Base-by-base conservation (phyloP, 495 filamentous ascomycete species). In the Neurospora hispaniola region DNA sequence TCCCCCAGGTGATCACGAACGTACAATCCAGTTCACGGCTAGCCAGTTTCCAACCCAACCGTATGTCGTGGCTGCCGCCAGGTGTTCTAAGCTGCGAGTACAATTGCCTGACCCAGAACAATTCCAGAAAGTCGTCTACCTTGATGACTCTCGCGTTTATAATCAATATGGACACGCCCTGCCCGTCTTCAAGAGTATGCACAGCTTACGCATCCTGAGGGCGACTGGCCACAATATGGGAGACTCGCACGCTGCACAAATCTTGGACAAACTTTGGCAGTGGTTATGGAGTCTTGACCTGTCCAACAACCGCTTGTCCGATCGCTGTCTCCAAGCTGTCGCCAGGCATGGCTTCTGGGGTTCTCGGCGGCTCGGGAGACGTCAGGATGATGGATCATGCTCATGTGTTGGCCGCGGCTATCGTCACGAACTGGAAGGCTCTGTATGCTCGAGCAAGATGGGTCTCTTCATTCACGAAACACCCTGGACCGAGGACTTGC, bases 271-370 rank as follows among this genome's bases (percentile, higher is more conserved):
- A 0, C 83, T 85, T 44, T 31, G 71, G 23, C 66, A 71, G 10
- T 82, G 80, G 27, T 71, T 86, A 23, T 86, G 84, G 85, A 84
- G 85, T 71, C 71, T 86, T 11, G 84, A 86, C 44, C 72, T 86
- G 1, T 84, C 79, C 73, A 39, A 79, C n/a, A 86, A 86, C 71
- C 79, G 75, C 8, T 72, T 86, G 12, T 78, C 81, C 0, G 81
- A 85, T 73, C 71, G 40, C 10, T 62, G 78, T 14, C 69, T 84
- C n/a, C 70, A 80, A 18, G 10, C 39, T 7, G 54, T 84, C 11
- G 4, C 4, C 20, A 0, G 1, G 20, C 27, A 27, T 23, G 6
- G 11, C 2, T 11, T 14, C 20, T 6, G 9, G 20, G 5, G 20
- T 23, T 11, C 10, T 59, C 5, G 5, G 2, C 20, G 2, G 48